phyloP scores from a whole-genome alignment of 1,284 basidiomycete species.

The Trametes pubescens region DNA sequence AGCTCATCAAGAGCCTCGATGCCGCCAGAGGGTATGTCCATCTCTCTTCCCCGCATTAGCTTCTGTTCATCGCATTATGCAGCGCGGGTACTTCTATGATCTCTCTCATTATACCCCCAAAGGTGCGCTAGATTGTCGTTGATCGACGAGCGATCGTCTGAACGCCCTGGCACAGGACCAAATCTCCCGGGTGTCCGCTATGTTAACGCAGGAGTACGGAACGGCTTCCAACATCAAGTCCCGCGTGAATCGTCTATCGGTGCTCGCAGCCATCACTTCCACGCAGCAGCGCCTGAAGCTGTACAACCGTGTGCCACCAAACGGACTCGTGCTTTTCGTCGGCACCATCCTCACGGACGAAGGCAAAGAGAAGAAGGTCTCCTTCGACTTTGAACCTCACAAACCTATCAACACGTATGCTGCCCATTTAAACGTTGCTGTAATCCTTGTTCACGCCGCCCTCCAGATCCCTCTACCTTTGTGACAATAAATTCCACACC shows the following conservation, averaged over 20 bases:
- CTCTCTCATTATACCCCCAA: conserved; percentile 95
- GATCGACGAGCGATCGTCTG: conserved; percentile 30
- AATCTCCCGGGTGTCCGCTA: conserved; percentile 92
- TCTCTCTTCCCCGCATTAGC: conserved; percentile 17
- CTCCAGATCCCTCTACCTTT: conserved; percentile 91
- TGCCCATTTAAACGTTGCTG: background rate
- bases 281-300: conserved; percentile 99
- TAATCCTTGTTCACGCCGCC: background rate
- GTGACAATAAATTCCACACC: conserved; percentile 99
- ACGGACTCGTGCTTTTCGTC: conserved; percentile 96
- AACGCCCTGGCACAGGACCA: conserved; percentile 73
- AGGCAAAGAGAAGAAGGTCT: conserved; percentile 98
- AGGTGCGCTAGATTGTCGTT: conserved; percentile 60
- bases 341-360: conserved; percentile 98
- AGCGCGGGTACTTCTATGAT: conserved; percentile 99
- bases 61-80: conserved; percentile 32
- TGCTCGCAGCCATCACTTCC: conserved; percentile 97
- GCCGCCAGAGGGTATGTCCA: conserved; percentile 82
- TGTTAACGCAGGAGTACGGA: conserved; percentile 99
- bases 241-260: conserved; percentile 97
- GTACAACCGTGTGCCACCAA: conserved; percentile 95
- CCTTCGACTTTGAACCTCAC: conserved; percentile 97
- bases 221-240: conserved; percentile 99
- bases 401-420: conserved; percentile 98
- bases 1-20: conserved; percentile 96